phyloP scores from a whole-genome alignment of 139 green algal species.

The Tetraselmis chui region DNA sequence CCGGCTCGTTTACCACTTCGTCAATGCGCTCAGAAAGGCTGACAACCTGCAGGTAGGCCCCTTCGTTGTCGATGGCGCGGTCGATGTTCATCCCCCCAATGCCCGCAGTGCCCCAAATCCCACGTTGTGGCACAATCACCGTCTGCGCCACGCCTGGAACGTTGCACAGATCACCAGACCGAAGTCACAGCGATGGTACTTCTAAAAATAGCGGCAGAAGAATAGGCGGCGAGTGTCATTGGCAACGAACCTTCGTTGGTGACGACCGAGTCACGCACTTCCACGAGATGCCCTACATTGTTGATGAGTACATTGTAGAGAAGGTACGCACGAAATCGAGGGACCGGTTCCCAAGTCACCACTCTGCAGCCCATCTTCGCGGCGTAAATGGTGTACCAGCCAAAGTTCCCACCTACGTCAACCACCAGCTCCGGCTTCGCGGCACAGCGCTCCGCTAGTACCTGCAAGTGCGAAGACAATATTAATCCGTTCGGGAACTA shows the following conservation, averaged over 20 bases:
- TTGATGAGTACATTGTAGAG: slow-evolving; percentile 54
- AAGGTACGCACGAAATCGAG: slow-evolving; percentile 60
- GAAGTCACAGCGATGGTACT: no score
- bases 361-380: slow-evolving; percentile 67
- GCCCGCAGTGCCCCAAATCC: slow-evolving; percentile 62
- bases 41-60: slow-evolving; percentile 23
- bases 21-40: slow-evolving; percentile 33
- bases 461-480: neutral
- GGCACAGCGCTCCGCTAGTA: slow-evolving; percentile 32
- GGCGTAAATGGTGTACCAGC: slow-evolving; percentile 62
- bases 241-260: neutral
- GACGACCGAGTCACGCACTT: slow-evolving; percentile 26
- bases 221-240: no score
- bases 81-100: slow-evolving; percentile 65
- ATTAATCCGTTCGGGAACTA: no score
- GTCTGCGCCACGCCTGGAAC: neutral
- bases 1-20: neutral
- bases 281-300: slow-evolving; percentile 24
- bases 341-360: slow-evolving; percentile 72
- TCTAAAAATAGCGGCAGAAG: no score
- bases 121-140: slow-evolving; percentile 25
- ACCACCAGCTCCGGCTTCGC: slow-evolving; percentile 38
- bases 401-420: slow-evolving; percentile 77
- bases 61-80: slow-evolving; percentile 30
- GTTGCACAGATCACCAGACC: no score